Evolutionary conservation across 2,329 filamentous ascomycete species (phyloP).

Genomic region (Pseudocercospora macadamiae): DNA sequence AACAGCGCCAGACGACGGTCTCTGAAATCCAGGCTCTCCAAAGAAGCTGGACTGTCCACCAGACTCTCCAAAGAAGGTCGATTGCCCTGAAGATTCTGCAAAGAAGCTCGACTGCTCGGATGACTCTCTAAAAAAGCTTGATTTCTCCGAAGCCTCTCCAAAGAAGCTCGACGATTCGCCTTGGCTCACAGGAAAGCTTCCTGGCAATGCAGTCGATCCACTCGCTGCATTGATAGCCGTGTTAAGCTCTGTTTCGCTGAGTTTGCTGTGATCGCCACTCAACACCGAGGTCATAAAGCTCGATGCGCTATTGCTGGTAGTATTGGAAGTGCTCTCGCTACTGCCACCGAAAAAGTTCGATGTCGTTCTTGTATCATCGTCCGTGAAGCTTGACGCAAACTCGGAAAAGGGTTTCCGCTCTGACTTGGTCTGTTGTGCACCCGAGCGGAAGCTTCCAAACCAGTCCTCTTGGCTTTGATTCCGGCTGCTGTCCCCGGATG

Average conservation of each 20-base stretch:
- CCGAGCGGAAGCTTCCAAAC: neutral
- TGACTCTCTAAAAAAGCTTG: neutral
- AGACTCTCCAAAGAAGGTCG: neutral
- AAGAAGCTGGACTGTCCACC: too few relatives aligned
- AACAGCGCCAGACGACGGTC: conserved; percentile 9
- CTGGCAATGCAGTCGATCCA: conserved; percentile 16
- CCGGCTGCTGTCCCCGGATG: neutral
- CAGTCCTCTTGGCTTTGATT: neutral
- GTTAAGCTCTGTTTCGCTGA: conserved; percentile 17
- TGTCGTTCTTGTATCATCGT: neutral
- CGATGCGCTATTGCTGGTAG: neutral
- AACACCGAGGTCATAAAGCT: conserved; percentile 1
- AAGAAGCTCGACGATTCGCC: conserved; percentile 1
- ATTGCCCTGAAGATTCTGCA: conserved; percentile 1
- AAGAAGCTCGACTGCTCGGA: neutral
- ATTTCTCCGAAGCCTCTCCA: neutral
- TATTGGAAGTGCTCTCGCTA: neutral
- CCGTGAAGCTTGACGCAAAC: neutral
- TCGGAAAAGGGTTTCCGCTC: neutral
- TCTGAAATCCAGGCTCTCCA: conserved; percentile 15
- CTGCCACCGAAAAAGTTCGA: neutral
- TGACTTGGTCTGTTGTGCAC: neutral
- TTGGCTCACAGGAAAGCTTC: conserved; percentile 5
- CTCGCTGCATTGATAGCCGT: conserved; percentile 16
- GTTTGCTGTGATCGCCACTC: neutral